These are phyloP conservation scores for Amanita pallidorosea DNA, from an alignment of 768 basidiomycete species.

Conservation along the genomic window DNA sequence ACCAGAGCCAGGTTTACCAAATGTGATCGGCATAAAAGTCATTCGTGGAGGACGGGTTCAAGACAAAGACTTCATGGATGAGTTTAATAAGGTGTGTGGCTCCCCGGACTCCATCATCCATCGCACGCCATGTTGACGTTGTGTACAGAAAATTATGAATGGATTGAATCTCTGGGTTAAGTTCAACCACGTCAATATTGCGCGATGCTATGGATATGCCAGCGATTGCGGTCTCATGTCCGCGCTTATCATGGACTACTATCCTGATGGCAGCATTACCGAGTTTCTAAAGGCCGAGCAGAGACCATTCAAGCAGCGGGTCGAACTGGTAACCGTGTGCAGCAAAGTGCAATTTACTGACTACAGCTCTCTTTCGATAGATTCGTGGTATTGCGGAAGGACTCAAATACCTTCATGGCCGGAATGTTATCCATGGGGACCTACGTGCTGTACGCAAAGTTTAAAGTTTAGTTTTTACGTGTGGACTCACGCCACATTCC, in stretches of 20 bases:
- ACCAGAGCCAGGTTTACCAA: neutral
- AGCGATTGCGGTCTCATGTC: constrained; percentile 12
- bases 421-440: constrained; percentile 16
- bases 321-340: constrained; percentile 1
- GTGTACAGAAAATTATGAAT: constrained; percentile 3
- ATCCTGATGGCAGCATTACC: constrained; percentile 13
- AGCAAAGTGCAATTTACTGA: neutral
- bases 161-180: constrained; percentile 7
- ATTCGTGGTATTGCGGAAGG: constrained; percentile 9
- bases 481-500: neutral
- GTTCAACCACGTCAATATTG: constrained; percentile 13
- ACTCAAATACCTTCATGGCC: constrained; percentile 15
- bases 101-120: too few species aligned
- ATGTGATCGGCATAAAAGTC: neutral
- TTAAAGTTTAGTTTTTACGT: neutral
- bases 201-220: constrained; percentile 11
- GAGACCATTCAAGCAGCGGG: neutral
- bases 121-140: too few species aligned
- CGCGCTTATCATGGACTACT: constrained; percentile 15
- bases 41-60: neutral
- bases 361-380: neutral
- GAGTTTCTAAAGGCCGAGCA: constrained; percentile 9
- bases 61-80: neutral
- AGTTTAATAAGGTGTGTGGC: neutral
- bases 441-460: constrained; percentile 11